Base-by-base conservation (phyloP, 768 basidiomycete genomes). In the Guyanaporus albipodus region DNA sequence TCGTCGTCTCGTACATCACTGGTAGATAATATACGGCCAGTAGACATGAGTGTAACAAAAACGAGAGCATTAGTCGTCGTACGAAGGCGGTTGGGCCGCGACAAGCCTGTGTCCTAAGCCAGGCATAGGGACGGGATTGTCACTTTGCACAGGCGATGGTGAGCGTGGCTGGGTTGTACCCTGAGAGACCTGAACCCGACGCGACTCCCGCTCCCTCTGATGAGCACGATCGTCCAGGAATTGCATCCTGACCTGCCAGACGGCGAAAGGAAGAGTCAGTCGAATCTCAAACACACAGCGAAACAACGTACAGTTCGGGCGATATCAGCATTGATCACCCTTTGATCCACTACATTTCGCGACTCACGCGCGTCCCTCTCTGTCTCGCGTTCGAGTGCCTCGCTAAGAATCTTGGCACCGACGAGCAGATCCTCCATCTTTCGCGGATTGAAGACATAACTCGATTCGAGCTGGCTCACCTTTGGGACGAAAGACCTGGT, bases 201-300 rank as follows among this genome's bases (percentile, higher is more conserved):
- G 68, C 40, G 62, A 67, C 49, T 78, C 69, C 59, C 67, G 76
- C 52, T 91, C 87, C 53, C 79, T 71, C 56, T 83, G 70, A 48
- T 88, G 80, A 8, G 64, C 66, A 41, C 90, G 76, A 59, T 92
- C 90, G 38, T 92, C 90, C 57, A 89, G 73, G 60, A 79, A 91
- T 2, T 83, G 83, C 40, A 89, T 65, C 61, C 82, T 87, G n/a
- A 86, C 81, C 89, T 91, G 52, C 35, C 9, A 31, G 15, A 8
- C 11, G 8, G 15, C 10, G 11, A 14, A 6, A 2, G 2, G 15
- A 2, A 12, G 18, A 5, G 27, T 10, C 10, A 28, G 29, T n/a
- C 12, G 12, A 12, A 11, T 15, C 15, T 32, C 31, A 32, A 31
- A 32, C 28, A 29, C 28, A 29, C 12, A 10, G 6, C 28, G 31